These are phyloP conservation scores for Diaporthe amygdali DNA, from an alignment of 2,329 filamentous ascomycete genomes.

Conservation along the genomic window DNA sequence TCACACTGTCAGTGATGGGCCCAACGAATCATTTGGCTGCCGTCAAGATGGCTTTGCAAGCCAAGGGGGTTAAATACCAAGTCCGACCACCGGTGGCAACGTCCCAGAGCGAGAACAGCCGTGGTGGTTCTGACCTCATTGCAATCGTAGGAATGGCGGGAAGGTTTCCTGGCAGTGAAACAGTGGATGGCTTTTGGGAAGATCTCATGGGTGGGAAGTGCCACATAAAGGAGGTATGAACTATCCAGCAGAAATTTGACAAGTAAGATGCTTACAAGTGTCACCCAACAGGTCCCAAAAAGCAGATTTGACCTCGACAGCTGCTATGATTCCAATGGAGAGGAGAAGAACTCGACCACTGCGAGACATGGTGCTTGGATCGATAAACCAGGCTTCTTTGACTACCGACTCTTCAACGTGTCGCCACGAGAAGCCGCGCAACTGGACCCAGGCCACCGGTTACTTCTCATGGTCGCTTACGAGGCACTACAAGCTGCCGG, in stretches of 20 bases:
- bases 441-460: not conserved
- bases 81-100: not conserved
- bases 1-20: not conserved
- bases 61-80: not conserved
- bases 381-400: not conserved
- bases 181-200: not conserved
- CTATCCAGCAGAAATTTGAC: not conserved
- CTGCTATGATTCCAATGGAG: not conserved
- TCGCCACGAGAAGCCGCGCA: not conserved
- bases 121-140: not conserved
- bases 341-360: conserved; percentile 44
- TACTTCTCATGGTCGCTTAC: conserved; percentile 2
- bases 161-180: not conserved
- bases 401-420: not conserved
- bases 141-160: not conserved
- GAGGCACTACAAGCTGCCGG: conserved; percentile 1
- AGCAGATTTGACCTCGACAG: not conserved
- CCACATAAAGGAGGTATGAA: not conserved
- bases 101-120: not conserved
- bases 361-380: not conserved
- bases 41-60: not conserved
- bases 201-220: not conserved
- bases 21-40: not conserved
- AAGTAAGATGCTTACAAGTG: not conserved
- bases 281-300: not conserved